Evolutionary conservation across 2,329 filamentous ascomycete genomes (phyloP).

Genomic region (Coniochaeta sp.): DNA sequence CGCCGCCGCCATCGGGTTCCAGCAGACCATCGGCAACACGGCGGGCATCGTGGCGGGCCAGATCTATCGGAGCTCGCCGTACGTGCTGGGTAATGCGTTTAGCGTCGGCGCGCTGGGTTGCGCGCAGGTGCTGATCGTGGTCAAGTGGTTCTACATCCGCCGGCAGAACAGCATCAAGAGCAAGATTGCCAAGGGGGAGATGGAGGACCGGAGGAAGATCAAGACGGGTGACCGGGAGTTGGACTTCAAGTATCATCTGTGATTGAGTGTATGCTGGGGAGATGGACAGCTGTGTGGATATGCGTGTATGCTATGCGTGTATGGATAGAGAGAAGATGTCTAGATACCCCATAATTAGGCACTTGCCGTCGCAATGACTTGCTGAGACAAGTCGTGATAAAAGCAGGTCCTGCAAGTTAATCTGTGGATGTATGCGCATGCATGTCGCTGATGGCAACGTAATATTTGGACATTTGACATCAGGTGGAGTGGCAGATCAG

Average conservation of each 20-base stretch:
- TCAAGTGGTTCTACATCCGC: constrained; percentile 34
- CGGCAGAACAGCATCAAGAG: constrained; percentile 30
- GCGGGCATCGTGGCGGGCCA: constrained; percentile 35
- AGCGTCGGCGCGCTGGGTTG: constrained; percentile 18
- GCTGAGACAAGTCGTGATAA: too few relatives aligned
- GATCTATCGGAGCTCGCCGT: constrained; percentile 25
- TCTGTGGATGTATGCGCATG: too few relatives aligned
- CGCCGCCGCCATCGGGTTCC: constrained; percentile 37
- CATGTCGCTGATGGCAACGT: too few relatives aligned
- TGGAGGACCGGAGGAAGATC: constrained; percentile 34
- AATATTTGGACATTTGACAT: too few relatives aligned
- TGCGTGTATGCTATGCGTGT: background rate
- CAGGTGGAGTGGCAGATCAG: too few relatives aligned
- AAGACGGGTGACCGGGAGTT: constrained; percentile 37
- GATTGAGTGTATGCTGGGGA: background rate
- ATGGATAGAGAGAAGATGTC: background rate
- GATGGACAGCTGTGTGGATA: background rate
- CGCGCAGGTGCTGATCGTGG: constrained; percentile 27
- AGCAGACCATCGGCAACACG: constrained; percentile 36
- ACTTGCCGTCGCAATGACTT: background rate
- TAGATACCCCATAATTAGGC: background rate
- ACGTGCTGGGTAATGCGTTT: constrained; percentile 22
- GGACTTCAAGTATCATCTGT: constrained; percentile 39
- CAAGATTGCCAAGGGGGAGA: constrained; percentile 30
- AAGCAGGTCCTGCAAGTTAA: too few relatives aligned